phyloP scores from a whole-genome alignment of 345 rosid species.

The Acer negundo region DNA sequence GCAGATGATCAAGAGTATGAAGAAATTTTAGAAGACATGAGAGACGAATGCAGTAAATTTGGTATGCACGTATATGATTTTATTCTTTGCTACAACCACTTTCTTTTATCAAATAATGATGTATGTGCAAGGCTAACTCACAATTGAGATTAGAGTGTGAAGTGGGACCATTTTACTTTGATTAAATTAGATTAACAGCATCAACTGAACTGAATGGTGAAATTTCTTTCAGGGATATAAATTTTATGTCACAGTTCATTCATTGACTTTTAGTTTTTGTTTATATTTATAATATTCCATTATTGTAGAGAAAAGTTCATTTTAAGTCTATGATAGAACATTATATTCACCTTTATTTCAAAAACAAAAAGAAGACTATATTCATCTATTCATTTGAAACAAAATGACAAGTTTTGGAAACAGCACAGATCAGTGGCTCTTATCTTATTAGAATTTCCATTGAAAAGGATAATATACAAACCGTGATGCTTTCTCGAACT shows the following conservation, averaged over 20 bases:
- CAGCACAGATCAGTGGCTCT: background rate
- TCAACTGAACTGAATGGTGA: background rate
- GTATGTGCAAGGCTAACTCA: background rate
- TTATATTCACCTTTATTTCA: background rate
- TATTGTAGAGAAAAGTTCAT: background rate
- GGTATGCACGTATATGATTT: slow-evolving; percentile 14
- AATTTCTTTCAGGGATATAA: background rate
- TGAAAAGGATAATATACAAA: background rate
- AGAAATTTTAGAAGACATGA: slow-evolving; percentile 39
- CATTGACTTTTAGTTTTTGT: background rate
- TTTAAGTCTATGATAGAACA: background rate
- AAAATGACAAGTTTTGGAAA: background rate
- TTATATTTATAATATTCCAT: background rate
- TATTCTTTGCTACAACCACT: background rate
- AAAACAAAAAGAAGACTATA: no score
- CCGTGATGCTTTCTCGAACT: background rate
- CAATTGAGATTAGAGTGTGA: background rate
- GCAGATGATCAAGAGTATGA: slow-evolving; percentile 34
- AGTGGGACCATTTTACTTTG: background rate
- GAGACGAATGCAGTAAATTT: slow-evolving; percentile 37
- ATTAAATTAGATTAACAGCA: background rate
- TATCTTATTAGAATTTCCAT: background rate
- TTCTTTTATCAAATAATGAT: slow-evolving; percentile 7
- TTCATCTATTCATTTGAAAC: background rate
- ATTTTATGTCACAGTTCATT: background rate